Evolutionary conservation across 139 green algal genomes (phyloP).

Genomic region (Auxenochlorella protothecoides): DNA sequence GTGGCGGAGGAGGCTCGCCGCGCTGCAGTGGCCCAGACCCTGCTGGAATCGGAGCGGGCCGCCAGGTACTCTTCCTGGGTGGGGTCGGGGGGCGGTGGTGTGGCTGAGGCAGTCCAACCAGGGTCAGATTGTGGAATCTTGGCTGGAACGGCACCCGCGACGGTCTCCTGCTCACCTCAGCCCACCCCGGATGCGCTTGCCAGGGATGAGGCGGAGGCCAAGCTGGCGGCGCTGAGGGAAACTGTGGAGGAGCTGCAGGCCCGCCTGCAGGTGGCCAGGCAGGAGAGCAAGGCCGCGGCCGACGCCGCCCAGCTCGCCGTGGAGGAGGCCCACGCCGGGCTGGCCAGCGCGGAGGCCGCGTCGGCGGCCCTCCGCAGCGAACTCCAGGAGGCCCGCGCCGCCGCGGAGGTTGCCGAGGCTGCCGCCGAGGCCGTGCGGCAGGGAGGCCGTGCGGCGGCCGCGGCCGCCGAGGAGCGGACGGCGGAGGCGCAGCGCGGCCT

Average conservation of each 20-base stretch:
- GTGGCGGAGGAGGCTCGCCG: too few species aligned
- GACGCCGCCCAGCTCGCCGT: background rate
- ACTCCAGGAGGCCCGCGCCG: slow-evolving; percentile 3
- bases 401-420: background rate
- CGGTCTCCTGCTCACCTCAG: too few species aligned
- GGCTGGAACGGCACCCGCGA: too few species aligned
- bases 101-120: too few species aligned
- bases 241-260: background rate
- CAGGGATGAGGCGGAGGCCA: slow-evolving; percentile 6
- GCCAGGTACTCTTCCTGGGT: background rate
- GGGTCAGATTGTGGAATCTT: too few species aligned
- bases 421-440: background rate
- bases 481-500: slow-evolving; percentile 9
- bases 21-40: too few species aligned
- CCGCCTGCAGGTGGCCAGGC: background rate
- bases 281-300: too few species aligned
- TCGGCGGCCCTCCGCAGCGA: background rate
- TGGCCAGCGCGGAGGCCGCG: background rate
- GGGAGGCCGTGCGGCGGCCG: slow-evolving; percentile 3
- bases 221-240: slow-evolving; percentile 9
- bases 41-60: slow-evolving; percentile 4
- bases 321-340: slow-evolving; percentile 5
- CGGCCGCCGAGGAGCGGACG: background rate
- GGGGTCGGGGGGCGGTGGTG: background rate
- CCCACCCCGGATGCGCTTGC: too few species aligned